A percentile compares a stretch with the other conserved stretches of the same genome.
Evolutionary conservation across 2,329 filamentous ascomycete species (phyloP).

Genomic region (Alternaria postmessia): DNA sequence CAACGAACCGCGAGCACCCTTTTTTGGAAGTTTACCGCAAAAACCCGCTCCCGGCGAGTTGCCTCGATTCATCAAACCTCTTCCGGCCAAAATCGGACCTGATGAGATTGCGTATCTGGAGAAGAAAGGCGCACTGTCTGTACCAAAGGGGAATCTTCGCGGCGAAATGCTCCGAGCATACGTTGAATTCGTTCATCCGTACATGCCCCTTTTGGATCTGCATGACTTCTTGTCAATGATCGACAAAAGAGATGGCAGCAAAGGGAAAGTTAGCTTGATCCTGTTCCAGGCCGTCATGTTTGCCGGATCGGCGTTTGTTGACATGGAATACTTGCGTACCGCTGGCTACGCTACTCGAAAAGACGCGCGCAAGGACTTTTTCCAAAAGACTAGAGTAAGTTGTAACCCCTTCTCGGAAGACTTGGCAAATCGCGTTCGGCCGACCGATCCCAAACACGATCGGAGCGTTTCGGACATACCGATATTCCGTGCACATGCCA

Average conservation of each 20-base stretch:
- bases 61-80: conserved; percentile 77
- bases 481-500: conserved; percentile 19
- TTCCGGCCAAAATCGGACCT: conserved; percentile 76
- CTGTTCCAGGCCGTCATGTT: conserved; percentile 97
- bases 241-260: conserved; percentile 71
- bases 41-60: conserved; percentile 57
- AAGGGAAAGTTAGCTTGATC: conserved; percentile 80
- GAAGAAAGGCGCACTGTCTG: conserved; percentile 81
- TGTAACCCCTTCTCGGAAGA: conserved; percentile 11
- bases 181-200: conserved; percentile 89
- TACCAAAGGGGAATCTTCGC: conserved; percentile 75
- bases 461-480: conserved; percentile 14
- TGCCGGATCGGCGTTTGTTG: conserved; percentile 85
- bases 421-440: conserved; percentile 18
- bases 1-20: conserved; percentile 39
- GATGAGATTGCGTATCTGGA: conserved; percentile 86
- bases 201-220: conserved; percentile 84
- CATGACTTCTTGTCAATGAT: conserved; percentile 68
- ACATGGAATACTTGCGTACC: conserved; percentile 76
- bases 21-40: conserved; percentile 59
- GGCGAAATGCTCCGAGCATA: conserved; percentile 84
- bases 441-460: conserved; percentile 11
- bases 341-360: conserved; percentile 82
- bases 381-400: conserved; percentile 83
- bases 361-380: conserved; percentile 85